A percentile compares a stretch with the other conserved stretches of the same genome.
Conservation (phyloP, 2,329 filamentous ascomycete species). For the Botryosphaeria dothidea region DNA sequence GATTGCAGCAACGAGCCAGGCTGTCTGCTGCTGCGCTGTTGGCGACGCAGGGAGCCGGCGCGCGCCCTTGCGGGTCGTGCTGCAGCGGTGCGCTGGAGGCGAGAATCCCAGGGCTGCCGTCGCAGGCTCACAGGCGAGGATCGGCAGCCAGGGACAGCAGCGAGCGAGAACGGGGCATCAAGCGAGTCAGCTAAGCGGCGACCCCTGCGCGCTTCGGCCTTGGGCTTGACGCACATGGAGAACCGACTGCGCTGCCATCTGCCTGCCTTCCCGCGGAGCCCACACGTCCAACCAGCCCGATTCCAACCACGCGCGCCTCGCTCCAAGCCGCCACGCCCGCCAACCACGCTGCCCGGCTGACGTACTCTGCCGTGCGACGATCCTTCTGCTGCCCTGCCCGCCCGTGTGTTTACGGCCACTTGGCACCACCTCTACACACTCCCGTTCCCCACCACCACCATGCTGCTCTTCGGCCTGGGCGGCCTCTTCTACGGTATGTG, state of each 20-base stretch:
- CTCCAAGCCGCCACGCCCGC: background rate
- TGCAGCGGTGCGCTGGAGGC: background rate
- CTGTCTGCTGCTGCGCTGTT: background rate
- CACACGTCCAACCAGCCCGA: background rate
- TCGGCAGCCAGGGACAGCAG: conserved; percentile 11
- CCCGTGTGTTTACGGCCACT: background rate
- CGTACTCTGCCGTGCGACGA: background rate
- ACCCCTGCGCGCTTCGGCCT: background rate
- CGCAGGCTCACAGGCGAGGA: background rate
- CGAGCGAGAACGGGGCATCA: conserved; percentile 9
- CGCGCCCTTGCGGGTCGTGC: background rate
- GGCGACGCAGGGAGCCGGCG: conserved; percentile 5
- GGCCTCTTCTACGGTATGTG: conserved; percentile 71
- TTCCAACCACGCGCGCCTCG: background rate
- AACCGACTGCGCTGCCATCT: background rate
- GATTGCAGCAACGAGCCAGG: background rate
- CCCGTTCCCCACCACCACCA: conserved; percentile 34
- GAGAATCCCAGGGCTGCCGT: background rate
- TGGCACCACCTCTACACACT: background rate
- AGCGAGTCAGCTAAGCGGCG: background rate
- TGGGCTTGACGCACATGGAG: background rate
- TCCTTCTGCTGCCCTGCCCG: background rate
- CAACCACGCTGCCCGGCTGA: background rate
- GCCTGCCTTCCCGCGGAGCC: background rate
- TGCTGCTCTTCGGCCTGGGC: conserved; percentile 70